Evolutionary conservation across 139 green algal species (phyloP), one percentile per base, ranked within the genome.

Genomic region (Tetradesmus lagerheimii): DNA sequence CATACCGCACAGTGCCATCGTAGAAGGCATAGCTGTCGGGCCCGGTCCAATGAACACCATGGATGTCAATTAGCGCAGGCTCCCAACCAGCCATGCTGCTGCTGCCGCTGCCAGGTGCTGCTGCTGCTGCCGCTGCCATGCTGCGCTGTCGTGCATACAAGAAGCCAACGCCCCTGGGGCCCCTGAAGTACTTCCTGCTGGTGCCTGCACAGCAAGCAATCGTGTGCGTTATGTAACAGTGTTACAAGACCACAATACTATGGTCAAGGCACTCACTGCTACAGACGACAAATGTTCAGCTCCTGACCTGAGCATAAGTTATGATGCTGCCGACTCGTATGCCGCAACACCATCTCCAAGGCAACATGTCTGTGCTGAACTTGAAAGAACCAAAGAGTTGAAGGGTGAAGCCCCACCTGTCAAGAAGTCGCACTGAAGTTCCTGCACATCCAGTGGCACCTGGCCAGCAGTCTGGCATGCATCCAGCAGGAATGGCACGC

Each of bases 401-500:
- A 35, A 79, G 31, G 15, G 34, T 5, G 12, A 38, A 81, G 4
- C 14, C 15, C 4, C 31, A 88, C 83, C 83, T 80, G 83, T 95
- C 15, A 96, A 83, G 66, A 95, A 97, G 89, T 96, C 87, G 87
- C 95, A 97, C 1, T 88, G 80, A 1, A 97, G 87, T 0, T 43
- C 12, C 41, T 90, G 45, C 11, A 97, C 95, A 76, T 97, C 95
- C 41, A 97, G 45, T 1, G 93, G 93, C 84, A 97, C 74, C 89
- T 96, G 94, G 0, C 95, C 95, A 27, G 94, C 91, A 34, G 89
- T 94, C 53, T 97, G 95, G 80, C 94, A 97, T n/a, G 95, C 95
- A 83, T 97, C 95, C 84, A 97, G 90, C 66, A 97, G 88, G 89
- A 91, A 97, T 0, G 91, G 91, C 18, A 97, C 90, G 31, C 92